Percentiles rank a stretch among this genome's conserved stretches.
phyloP scores from a whole-genome alignment of 163 green algal genomes.

The Scenedesmus sp. region DNA sequence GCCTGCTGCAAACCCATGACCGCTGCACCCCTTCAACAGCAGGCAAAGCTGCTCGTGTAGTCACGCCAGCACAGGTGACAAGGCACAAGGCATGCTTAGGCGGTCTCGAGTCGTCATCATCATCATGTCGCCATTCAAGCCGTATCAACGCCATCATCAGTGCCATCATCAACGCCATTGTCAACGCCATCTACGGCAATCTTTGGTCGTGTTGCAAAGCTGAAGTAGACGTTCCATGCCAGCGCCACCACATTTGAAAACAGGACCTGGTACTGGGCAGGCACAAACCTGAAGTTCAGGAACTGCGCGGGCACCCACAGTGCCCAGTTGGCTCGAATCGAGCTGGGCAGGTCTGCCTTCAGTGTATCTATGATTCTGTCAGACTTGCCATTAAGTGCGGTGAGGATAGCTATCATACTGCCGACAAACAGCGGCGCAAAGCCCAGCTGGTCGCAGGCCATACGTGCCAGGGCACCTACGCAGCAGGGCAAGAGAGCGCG shows the following conservation, averaged over 20 bases:
- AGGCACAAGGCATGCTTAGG: too few species aligned
- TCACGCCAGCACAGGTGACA: too few species aligned
- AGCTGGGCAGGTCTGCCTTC: constrained; percentile 72
- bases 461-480: constrained; percentile 68
- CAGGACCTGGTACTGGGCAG: constrained; percentile 82
- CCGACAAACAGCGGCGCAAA: constrained; percentile 90
- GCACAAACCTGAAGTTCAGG: constrained; percentile 94
- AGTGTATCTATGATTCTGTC: constrained; percentile 73
- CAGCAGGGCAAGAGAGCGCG: not conserved
- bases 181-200: not conserved
- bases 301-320: constrained; percentile 96
- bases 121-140: too few species aligned
- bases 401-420: constrained; percentile 74
- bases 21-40: too few species aligned
- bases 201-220: constrained; percentile 62
- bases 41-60: too few species aligned
- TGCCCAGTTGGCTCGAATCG: constrained; percentile 90
- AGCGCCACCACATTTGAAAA: constrained; percentile 85
- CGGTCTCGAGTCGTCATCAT: too few species aligned
- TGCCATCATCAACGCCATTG: too few species aligned
- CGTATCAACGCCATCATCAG: too few species aligned
- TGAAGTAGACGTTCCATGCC: constrained; percentile 89
- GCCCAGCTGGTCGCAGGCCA: constrained; percentile 86
- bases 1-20: too few species aligned
- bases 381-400: constrained; percentile 67